phyloP scores from a whole-genome alignment of 1,139 yeast species.

The Hyphopichia fennica region DNA sequence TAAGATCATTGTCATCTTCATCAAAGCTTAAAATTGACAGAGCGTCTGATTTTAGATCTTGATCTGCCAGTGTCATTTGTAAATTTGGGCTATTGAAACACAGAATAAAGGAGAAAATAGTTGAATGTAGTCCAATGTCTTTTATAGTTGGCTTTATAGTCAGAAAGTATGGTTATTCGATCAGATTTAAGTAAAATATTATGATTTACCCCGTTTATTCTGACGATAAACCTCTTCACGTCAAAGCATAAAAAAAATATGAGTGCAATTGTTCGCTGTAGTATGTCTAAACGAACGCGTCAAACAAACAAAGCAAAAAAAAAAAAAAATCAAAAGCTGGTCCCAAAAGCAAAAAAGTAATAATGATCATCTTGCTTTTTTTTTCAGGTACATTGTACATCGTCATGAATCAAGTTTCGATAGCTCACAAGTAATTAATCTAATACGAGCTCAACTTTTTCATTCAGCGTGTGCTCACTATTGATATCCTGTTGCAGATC shows the following conservation, averaged over 20 bases:
- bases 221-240: background rate
- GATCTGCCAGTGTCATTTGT: background rate
- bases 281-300: too few species aligned
- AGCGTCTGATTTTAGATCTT: background rate
- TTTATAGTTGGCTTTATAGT: background rate
- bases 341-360: too few species aligned
- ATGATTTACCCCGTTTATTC: background rate
- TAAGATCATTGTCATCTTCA: constrained; percentile 20
- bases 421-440: too few species aligned
- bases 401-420: too few species aligned
- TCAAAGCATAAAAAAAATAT: background rate
- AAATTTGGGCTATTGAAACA: background rate
- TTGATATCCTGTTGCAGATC: too few species aligned
- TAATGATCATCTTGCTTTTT: too few species aligned
- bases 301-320: background rate
- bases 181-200: background rate
- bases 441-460: too few species aligned
- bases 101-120: too few species aligned
- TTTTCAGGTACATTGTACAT: too few species aligned
- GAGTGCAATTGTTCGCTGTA: background rate
- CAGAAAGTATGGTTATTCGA: background rate
- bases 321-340: too few species aligned
- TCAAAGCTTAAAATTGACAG: constrained; percentile 10
- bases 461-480: too few species aligned
- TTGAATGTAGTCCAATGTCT: too few species aligned